Evolutionary conservation across 2,329 filamentous ascomycete genomes (phyloP).

Genomic region (Ophiostoma ulmi): DNA sequence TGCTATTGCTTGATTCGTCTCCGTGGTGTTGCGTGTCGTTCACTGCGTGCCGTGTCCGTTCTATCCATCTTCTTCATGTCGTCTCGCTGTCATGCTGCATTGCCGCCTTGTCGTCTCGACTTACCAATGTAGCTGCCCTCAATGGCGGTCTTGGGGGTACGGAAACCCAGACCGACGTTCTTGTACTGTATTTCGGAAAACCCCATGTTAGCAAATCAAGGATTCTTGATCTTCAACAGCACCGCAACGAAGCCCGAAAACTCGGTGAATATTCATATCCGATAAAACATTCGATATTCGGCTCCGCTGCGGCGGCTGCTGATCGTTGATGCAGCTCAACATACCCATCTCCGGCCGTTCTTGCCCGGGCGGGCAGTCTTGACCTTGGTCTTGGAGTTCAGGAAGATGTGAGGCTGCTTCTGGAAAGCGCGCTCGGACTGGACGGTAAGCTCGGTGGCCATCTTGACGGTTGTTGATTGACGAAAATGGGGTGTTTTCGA

Average conservation of each 20-base stretch:
- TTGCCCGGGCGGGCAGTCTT: constrained; percentile 82
- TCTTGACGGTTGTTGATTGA: constrained; percentile 40
- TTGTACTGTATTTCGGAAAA: constrained; percentile 60
- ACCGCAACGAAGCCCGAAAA: neutral
- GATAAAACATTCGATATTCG: neutral
- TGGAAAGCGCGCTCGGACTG: constrained; percentile 99
- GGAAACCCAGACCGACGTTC: constrained; percentile 98
- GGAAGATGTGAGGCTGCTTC: constrained; percentile 99
- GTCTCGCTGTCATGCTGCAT: neutral
- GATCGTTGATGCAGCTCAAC: constrained; percentile 16
- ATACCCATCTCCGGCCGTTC: constrained; percentile 71
- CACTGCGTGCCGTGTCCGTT: neutral
- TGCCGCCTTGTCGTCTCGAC: constrained; percentile 39
- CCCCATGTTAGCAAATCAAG: constrained; percentile 15
- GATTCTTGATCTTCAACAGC: neutral
- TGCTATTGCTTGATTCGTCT: neutral
- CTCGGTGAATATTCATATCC: neutral
- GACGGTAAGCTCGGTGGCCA: constrained; percentile 98
- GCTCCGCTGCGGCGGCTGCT: neutral
- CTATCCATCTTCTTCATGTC: constrained; percentile 12
- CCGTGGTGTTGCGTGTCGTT: neutral
- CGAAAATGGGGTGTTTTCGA: constrained; percentile 16
- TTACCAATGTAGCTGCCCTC: constrained; percentile 98
- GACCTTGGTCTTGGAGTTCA: constrained; percentile 89
- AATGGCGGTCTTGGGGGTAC: constrained; percentile 97